A percentile compares a stretch with the other conserved stretches of the same genome.
Conservation (phyloP, 768 basidiomycete species). For the Cytidiella melzeri region DNA sequence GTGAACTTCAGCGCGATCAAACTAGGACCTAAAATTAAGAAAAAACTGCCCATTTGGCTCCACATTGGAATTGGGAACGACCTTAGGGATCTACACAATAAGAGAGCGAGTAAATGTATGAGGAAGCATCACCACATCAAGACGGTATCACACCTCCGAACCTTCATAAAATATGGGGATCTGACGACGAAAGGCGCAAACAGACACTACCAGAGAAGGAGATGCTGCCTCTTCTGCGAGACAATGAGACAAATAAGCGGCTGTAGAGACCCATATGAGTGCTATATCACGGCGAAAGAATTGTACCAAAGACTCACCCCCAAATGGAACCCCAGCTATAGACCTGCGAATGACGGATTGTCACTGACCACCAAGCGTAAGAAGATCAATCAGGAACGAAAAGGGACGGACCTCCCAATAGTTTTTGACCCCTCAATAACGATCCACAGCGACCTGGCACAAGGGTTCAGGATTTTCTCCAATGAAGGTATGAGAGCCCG, state of each 20-base stretch:
- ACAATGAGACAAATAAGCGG: neutral
- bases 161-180: neutral
- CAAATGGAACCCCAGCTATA: neutral
- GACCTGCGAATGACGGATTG: neutral
- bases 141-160: neutral
- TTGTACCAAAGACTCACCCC: neutral
- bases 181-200: neutral
- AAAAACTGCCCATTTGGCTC: conserved; percentile 10
- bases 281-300: neutral
- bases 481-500: neutral
- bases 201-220: neutral
- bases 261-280: neutral
- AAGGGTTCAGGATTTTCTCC: neutral
- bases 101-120: neutral
- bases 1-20: neutral
- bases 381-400: neutral
- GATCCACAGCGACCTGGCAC: neutral
- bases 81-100: neutral
- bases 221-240: neutral
- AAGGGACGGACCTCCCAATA: neutral
- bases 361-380: neutral
- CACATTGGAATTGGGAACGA: conserved; percentile 6
- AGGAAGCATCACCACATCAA: neutral
- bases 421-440: neutral
- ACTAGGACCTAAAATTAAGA: neutral